These are phyloP conservation scores for Botrytis aclada DNA, from an alignment of 2,329 filamentous ascomycete species.

Conservation along the genomic window DNA sequence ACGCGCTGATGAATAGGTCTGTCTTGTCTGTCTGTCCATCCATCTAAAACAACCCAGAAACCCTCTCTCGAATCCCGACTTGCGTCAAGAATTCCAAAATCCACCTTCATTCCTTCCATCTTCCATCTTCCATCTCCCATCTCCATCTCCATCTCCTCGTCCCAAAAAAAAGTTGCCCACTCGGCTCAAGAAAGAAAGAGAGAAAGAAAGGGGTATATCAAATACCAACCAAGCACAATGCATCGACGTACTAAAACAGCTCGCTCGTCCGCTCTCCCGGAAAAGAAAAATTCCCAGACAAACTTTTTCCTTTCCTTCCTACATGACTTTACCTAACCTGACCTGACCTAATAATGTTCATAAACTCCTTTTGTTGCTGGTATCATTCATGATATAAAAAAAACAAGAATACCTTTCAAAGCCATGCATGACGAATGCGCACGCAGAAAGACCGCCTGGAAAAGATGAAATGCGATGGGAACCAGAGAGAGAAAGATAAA, in stretches of 20 bases:
- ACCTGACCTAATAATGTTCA: no score
- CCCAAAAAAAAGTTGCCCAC: neutral
- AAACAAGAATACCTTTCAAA: no score
- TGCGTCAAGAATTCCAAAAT: neutral
- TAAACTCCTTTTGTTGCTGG: slow-evolving; percentile 3
- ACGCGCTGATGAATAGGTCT: neutral
- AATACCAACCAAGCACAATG: neutral
- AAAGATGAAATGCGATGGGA: neutral
- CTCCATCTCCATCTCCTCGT: neutral
- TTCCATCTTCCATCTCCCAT: no score
- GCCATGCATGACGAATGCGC: neutral
- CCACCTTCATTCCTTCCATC: neutral
- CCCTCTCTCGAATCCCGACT: neutral
- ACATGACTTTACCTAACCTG: neutral
- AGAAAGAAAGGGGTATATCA: neutral
- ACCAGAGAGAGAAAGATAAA: neutral
- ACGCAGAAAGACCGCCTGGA: neutral
- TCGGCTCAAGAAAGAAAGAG: no score
- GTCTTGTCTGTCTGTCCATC: neutral
- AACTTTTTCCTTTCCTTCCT: neutral
- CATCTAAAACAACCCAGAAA: neutral
- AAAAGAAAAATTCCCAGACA: neutral
- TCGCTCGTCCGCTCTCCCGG: neutral
- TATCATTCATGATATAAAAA: neutral
- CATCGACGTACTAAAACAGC: neutral